Conservation (phyloP, 1,139 yeast genomes). For the Hemisphaericaspora lyxosophila region DNA sequence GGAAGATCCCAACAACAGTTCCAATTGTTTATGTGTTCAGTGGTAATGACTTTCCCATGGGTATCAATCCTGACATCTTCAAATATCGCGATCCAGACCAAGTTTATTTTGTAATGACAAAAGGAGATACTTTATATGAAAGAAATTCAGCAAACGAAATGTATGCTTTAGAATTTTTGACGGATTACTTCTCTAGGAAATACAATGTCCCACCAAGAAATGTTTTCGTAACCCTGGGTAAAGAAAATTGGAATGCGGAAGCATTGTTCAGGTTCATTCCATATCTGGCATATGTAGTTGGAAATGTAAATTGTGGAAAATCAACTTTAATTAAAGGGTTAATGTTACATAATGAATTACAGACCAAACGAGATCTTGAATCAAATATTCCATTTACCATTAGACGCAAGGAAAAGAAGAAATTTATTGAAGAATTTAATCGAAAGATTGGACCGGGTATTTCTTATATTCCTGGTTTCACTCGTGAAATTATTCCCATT, state of each 20-base stretch:
- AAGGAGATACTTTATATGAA: slow-evolving; percentile 53
- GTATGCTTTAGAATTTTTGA: slow-evolving; percentile 46
- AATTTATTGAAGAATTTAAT: slow-evolving; percentile 17
- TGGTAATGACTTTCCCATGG: slow-evolving; percentile 70
- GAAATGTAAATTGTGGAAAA: slow-evolving; percentile 77
- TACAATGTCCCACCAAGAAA: slow-evolving; percentile 44
- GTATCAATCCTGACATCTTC: slow-evolving; percentile 42
- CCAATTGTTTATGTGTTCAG: slow-evolving; percentile 61
- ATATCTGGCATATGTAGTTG: slow-evolving; percentile 55
- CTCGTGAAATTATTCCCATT: slow-evolving; percentile 46
- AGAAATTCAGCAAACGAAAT: slow-evolving; percentile 30
- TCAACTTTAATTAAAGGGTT: slow-evolving; percentile 61
- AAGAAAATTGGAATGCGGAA: slow-evolving; percentile 52
- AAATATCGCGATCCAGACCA: slow-evolving; percentile 33
- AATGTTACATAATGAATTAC: slow-evolving; percentile 25
- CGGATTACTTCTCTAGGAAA: slow-evolving; percentile 39
- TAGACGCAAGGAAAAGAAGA: slow-evolving; percentile 14
- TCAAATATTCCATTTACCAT: slow-evolving; percentile 10
- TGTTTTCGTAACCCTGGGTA: slow-evolving; percentile 51
- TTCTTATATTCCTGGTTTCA: slow-evolving; percentile 57
- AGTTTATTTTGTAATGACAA: slow-evolving; percentile 55
- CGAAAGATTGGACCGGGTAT: slow-evolving; percentile 43
- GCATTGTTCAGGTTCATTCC: slow-evolving; percentile 34
- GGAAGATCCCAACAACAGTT: slow-evolving; percentile 47
- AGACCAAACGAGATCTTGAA: slow-evolving; percentile 9